Conservation (phyloP, 768 basidiomycete species). For the Pulveroboletus sp. region DNA sequence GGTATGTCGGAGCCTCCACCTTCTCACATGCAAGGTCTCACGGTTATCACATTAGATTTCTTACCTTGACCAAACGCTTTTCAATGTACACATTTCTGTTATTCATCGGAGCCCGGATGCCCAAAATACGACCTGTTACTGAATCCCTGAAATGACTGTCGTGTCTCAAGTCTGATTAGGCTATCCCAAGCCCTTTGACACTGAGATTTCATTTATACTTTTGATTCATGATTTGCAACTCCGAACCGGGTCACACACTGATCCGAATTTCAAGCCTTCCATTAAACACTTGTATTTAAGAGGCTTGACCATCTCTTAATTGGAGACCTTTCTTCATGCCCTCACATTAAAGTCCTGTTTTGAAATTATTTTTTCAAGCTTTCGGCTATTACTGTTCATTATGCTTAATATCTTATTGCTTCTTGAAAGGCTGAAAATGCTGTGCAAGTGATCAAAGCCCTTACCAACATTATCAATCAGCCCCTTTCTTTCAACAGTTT, state of each 20-base stretch:
- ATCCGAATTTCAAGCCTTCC: no score
- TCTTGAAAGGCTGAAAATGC: no score
- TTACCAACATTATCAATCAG: no score
- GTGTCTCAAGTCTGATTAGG: not conserved
- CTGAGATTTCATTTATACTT: not conserved
- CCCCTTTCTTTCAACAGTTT: no score
- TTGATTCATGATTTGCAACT: not conserved
- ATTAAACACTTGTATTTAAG: not conserved
- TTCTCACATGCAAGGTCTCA: not conserved
- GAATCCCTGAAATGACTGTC: not conserved
- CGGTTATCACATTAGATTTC: conserved; percentile 17
- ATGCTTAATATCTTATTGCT: no score
- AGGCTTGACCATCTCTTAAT: not conserved
- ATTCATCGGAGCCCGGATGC: not conserved
- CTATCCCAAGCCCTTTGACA: not conserved
- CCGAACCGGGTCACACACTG: not conserved
- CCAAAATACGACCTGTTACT: not conserved
- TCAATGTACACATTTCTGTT: not conserved
- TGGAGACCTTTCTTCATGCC: not conserved
- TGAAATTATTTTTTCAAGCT: no score
- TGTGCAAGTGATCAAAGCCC: no score
- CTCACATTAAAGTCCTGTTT: not conserved
- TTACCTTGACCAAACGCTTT: conserved; percentile 13
- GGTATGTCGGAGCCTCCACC: conserved; percentile 33
- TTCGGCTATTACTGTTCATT: no score